Conservation (phyloP, 2,329 filamentous ascomycete genomes). For the Pezicula radicicola region DNA sequence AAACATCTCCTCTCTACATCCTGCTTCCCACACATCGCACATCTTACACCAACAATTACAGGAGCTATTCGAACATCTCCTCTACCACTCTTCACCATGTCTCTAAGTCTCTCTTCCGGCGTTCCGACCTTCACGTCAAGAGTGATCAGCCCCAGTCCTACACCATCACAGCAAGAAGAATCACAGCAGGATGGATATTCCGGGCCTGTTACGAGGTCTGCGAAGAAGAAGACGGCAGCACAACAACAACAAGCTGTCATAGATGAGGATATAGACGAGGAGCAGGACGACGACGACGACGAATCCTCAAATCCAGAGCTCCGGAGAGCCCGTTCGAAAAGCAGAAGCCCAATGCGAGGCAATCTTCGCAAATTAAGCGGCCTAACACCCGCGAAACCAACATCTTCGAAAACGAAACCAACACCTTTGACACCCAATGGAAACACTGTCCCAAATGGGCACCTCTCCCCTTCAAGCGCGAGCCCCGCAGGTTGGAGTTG, state of each 20-base stretch:
- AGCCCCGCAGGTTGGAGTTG: constrained; percentile 66
- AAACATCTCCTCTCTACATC: constrained; percentile 43
- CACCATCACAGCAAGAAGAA: constrained; percentile 56
- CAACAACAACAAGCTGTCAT: constrained; percentile 52
- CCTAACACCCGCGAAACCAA: constrained; percentile 48
- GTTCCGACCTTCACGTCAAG: constrained; percentile 73
- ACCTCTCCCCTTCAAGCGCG: constrained; percentile 63
- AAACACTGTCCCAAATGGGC: constrained; percentile 53
- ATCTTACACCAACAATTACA: constrained; percentile 47
- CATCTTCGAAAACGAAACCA: constrained; percentile 31
- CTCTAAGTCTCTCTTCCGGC: constrained; percentile 34
- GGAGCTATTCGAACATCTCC: constrained; percentile 54
- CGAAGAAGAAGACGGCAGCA: constrained; percentile 55
- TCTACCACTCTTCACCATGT: constrained; percentile 55
- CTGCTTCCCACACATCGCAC: constrained; percentile 46
- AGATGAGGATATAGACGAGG: constrained; percentile 53
- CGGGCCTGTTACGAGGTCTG: constrained; percentile 75
- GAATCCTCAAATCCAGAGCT: constrained; percentile 21
- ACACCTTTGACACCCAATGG: constrained; percentile 28
- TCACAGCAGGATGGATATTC: constrained; percentile 61
- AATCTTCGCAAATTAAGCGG: constrained; percentile 45
- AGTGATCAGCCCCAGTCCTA: constrained; percentile 86
- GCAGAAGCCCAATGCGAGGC: constrained; percentile 29
- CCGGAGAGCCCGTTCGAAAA: constrained; percentile 27
- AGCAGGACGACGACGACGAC: constrained; percentile 37